These are phyloP conservation scores for Calonectria montana DNA, from an alignment of 2,329 filamentous ascomycete species.

Conservation along the genomic window DNA sequence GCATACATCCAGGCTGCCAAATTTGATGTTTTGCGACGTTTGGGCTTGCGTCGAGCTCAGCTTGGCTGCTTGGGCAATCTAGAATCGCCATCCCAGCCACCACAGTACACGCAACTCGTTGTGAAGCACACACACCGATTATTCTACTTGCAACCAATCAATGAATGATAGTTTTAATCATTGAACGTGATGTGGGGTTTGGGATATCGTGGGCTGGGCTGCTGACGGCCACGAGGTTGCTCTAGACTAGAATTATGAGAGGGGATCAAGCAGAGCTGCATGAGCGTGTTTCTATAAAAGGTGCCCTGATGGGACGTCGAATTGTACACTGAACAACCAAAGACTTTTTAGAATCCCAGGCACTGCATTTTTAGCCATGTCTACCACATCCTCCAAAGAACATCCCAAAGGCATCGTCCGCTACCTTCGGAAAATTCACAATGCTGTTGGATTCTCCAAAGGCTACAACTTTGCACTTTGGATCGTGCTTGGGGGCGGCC, in stretches of 20 bases:
- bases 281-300: background rate
- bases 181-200: background rate
- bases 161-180: background rate
- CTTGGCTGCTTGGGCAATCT: background rate
- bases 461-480: background rate
- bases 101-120: background rate
- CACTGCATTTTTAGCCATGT: background rate
- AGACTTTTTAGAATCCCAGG: too few species aligned
- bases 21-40: background rate
- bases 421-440: background rate
- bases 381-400: background rate
- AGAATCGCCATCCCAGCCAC: background rate
- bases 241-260: background rate
- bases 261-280: background rate
- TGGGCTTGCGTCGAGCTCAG: background rate
- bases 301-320: background rate
- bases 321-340: background rate
- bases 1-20: background rate
- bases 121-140: background rate
- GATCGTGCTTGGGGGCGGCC: background rate
- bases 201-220: too few species aligned
- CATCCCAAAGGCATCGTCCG: background rate
- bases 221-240: background rate
- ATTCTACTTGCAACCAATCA: background rate
- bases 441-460: background rate